Base-by-base conservation (phyloP, 768 basidiomycete species). In the Kwoniella sp. region DNA sequence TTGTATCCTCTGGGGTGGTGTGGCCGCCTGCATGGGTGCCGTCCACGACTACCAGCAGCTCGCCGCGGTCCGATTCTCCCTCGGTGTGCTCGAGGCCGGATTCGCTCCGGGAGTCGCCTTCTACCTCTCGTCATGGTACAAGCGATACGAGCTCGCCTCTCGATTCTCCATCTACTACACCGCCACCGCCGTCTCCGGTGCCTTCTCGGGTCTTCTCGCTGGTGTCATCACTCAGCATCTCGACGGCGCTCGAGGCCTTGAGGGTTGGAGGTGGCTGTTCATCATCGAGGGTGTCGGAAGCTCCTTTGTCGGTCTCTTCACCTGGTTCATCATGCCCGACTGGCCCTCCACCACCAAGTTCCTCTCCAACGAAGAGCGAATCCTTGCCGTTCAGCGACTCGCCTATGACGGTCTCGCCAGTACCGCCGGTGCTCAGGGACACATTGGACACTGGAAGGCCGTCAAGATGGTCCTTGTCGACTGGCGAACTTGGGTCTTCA, bases 151-250 rank as follows among this genome's bases (percentile, higher is more conserved):
- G 47, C 47, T 75, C 20, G 60, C 74, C 4, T 62, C 61, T 34
- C 62, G 74, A 38, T 67, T 73, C 43, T 58, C 69, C 25, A 47
- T 74, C 46, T 75, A 73, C 59, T 75, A 75, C 58, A 61, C 69
- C 26, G 73, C 73, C 22, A 69, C 72, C 23, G 60, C 72, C 25
- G 61, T 73, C 2, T 67, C 70, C 5, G 75, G 75, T 23, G 73
- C 73, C 3, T 73, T 76, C 64, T 70, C 70, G 12, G 75, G 75
- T 52, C 55, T 76, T 3, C 60, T 76, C 17, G 75, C 73, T 15
- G 75, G 73, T 46, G 60, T 69, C 28, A 73, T 76, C 57, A 74
- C 72, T 20, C 40, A 60, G 26, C 49, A 62, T 25, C 55, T 76
- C 46, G 56, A 76, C 41, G 69, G 67, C 17, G 56, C 61, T 8